These are phyloP conservation scores for Boletus barrowsii DNA, from an alignment of 768 basidiomycete species.

Conservation along the genomic window DNA sequence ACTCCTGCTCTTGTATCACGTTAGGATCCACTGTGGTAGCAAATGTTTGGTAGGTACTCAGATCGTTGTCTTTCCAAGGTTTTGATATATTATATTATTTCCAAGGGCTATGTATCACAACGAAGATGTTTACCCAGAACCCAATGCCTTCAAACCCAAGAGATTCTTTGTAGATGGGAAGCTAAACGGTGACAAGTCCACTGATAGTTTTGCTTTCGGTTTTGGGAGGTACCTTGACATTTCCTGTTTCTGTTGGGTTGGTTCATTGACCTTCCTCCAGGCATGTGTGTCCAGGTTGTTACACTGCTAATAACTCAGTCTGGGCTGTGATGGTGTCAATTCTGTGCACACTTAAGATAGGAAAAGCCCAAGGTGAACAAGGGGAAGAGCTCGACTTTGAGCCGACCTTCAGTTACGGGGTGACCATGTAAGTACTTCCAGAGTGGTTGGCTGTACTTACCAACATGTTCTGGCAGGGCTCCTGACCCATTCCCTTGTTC, in stretches of 20 bases:
- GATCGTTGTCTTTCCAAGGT: neutral
- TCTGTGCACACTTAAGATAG: slow-evolving; percentile 27
- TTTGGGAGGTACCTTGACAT: slow-evolving; percentile 23
- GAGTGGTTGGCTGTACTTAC: too few species aligned
- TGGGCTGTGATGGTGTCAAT: slow-evolving; percentile 30
- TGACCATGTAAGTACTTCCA: slow-evolving; percentile 6
- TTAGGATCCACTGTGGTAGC: slow-evolving; percentile 18
- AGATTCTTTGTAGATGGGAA: slow-evolving; percentile 24
- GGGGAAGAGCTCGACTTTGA: slow-evolving; percentile 27
- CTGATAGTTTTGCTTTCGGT: slow-evolving; percentile 10
- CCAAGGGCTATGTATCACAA: slow-evolving; percentile 17
- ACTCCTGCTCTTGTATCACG: neutral
- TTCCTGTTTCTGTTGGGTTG: neutral
- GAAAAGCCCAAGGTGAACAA: slow-evolving; percentile 19
- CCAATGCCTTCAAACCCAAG: slow-evolving; percentile 31
- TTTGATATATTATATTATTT: neutral
- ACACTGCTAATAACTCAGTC: slow-evolving; percentile 27
- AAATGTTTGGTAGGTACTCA: slow-evolving; percentile 18
- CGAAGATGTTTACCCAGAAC: slow-evolving; percentile 14
- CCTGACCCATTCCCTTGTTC: neutral
- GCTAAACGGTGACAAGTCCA: neutral
- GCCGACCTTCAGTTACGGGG: slow-evolving; percentile 12
- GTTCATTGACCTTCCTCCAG: slow-evolving; percentile 5
- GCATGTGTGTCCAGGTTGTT: slow-evolving; percentile 32
- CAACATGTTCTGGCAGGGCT: neutral